Evolutionary conservation across 306 rosid genomes (phyloP).

Genomic region (Castanea mollissima): DNA sequence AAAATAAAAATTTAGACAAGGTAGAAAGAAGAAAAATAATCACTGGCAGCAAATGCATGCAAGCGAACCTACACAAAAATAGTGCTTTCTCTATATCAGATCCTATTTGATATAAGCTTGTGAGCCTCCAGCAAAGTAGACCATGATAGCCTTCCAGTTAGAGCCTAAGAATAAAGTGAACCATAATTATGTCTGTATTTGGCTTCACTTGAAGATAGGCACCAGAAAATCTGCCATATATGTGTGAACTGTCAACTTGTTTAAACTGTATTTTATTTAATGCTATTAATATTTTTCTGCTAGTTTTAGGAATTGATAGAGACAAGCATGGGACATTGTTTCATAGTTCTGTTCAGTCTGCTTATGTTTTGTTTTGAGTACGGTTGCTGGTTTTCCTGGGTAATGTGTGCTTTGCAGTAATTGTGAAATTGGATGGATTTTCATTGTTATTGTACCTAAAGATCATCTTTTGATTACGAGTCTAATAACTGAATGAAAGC

Average conservation of each 20-base stretch:
- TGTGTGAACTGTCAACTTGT: not conserved
- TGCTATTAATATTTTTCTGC: not conserved
- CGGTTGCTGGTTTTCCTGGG: not conserved
- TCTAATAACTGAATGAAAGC: not conserved
- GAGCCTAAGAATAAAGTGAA: not conserved
- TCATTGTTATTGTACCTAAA: not conserved
- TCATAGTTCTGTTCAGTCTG: not conserved
- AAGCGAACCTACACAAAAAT: not conserved
- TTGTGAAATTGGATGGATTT: not conserved
- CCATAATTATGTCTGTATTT: not conserved
- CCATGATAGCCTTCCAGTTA: not conserved
- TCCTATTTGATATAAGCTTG: not conserved
- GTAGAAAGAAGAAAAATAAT: too few relatives aligned
- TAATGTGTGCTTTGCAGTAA: not conserved
- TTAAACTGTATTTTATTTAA: not conserved
- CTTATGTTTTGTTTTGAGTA: not conserved
- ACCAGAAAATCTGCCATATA: not conserved
- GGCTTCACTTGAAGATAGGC: not conserved
- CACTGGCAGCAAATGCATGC: too few relatives aligned
- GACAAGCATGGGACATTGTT: not conserved
- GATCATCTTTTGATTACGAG: too few relatives aligned
- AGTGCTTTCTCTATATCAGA: not conserved
- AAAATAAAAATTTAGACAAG: too few relatives aligned
- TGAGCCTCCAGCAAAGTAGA: not conserved
- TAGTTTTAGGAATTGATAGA: not conserved